A percentile compares a stretch with the other conserved stretches of the same genome.
Evolutionary conservation across 352 stramenopile species (phyloP).

Genomic region (Globisporangium okanoganense): DNA sequence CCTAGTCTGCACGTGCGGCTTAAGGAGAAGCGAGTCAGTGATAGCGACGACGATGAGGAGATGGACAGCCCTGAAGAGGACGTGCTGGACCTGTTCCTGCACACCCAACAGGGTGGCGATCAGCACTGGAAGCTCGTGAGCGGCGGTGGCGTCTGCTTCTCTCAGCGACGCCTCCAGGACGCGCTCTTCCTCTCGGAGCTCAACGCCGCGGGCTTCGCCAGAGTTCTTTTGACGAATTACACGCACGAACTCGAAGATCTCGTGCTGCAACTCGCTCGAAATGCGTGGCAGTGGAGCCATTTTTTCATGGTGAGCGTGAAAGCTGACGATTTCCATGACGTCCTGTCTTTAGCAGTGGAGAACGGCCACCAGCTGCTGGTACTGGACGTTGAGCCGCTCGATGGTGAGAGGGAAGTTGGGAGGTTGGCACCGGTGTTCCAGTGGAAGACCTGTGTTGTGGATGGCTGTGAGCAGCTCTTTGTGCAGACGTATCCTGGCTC

Average conservation of each 20-base stretch:
- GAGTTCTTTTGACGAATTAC: conserved; percentile 44
- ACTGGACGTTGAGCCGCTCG: conserved; percentile 44
- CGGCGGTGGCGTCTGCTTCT: conserved; percentile 34
- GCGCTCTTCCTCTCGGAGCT: conserved; percentile 31
- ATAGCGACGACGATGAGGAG: neutral
- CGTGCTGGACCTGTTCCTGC: conserved; percentile 3
- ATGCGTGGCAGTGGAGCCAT: conserved; percentile 39
- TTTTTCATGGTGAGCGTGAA: conserved; percentile 39
- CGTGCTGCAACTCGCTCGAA: conserved; percentile 32
- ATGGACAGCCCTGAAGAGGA: neutral
- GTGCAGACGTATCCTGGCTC: neutral
- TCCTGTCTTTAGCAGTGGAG: conserved; percentile 28
- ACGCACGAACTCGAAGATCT: conserved; percentile 35
- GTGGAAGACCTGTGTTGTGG: conserved; percentile 24
- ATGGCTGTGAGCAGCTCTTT: conserved; percentile 22
- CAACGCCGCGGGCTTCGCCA: conserved; percentile 20
- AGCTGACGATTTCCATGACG: conserved; percentile 29
- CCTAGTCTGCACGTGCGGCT: conserved; percentile 23
- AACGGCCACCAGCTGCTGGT: conserved; percentile 56
- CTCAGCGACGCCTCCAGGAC: conserved; percentile 38
- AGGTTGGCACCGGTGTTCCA: conserved; percentile 25
- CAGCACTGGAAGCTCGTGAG: conserved; percentile 26
- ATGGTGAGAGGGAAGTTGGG: conserved; percentile 20
- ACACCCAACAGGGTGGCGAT: neutral
- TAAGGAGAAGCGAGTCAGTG: conserved; percentile 1